Evolutionary conservation across 192 early-diverging fungal species (phyloP).

Genomic region (Mortierella hygrophila): DNA sequence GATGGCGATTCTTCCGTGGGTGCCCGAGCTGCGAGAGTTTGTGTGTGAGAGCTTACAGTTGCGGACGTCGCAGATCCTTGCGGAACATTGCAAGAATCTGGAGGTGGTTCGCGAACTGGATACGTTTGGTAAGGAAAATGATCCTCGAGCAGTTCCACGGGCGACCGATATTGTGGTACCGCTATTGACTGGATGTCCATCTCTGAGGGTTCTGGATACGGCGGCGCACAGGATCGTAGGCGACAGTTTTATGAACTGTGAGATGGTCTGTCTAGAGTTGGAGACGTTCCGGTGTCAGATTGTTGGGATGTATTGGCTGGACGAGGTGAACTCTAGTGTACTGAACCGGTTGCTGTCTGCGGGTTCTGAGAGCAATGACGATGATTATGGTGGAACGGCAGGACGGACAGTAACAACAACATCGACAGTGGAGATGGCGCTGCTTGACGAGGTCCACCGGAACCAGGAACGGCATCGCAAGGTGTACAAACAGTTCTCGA

Average conservation of each 20-base stretch:
- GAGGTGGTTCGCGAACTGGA: background rate
- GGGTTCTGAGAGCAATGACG: background rate
- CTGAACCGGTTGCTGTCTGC: background rate
- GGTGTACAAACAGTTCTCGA: background rate
- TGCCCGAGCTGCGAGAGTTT: background rate
- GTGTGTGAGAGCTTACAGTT: background rate
- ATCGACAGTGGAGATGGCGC: background rate
- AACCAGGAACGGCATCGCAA: background rate
- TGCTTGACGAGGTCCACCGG: background rate
- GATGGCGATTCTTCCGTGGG: background rate
- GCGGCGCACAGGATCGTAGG: background rate
- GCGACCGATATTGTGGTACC: background rate
- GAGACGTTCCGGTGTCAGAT: constrained; percentile 5
- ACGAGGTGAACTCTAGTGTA: background rate
- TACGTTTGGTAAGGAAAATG: background rate
- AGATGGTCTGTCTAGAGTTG: background rate
- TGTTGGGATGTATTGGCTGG: background rate
- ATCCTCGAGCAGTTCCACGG: background rate
- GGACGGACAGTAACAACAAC: background rate
- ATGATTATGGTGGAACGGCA: background rate
- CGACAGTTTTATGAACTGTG: background rate
- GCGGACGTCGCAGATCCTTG: background rate
- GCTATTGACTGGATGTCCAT: background rate
- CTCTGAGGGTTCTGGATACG: background rate
- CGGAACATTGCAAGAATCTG: background rate